Evolutionary conservation across 2,329 filamentous ascomycete genomes (phyloP), one percentile per base, ranked within the genome.

Genomic region (Plectosphaerella cucumerina): DNA sequence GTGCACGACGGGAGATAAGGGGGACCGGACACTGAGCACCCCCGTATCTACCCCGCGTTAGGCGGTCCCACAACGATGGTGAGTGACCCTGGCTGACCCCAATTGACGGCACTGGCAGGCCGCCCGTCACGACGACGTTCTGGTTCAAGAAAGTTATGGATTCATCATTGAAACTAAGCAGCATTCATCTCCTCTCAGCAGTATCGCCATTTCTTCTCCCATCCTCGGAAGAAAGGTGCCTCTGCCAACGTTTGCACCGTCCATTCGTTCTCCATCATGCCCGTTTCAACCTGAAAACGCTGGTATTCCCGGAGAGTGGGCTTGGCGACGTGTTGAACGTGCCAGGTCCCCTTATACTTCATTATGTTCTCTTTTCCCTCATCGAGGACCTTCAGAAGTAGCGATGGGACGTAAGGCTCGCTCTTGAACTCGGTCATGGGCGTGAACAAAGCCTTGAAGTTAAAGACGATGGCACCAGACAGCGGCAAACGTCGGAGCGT

Each of bases 381-480:
- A 18, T 73, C 78, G n/a, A 93, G 59, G 1, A 94, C 71, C 67
- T 86, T 88, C 2, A 83, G 66, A 2, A 90, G 49, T 5, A 95
- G 64, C 0, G 79, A 80, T 0, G 90, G 90, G 0, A 96, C 71
- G 44, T 83, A 87, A 0, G 87, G 81, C 65, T 96, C 90, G 51
- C 87, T 75, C 3, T 80, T 72, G 51, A 95, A 84, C 56, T 87
- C 82, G 1, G 75, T 64, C 0, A 96, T 65, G 0, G 87, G 87
- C 0, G 89, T 94, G 67, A 95, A 95, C 0, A 94, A 67, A 0
- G 87, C 89, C 63, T 93, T 95, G 79, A 93, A 96, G 66, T 94
- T 95, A 73, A 96, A 96, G 0, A 90, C 80, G 2, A 96, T 73
- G 0, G 80, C 86, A 0, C 81, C 89, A 0, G 86, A 90, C 0